Conservation (phyloP, 441 rosid species). For the Sinapis alba region DNA sequence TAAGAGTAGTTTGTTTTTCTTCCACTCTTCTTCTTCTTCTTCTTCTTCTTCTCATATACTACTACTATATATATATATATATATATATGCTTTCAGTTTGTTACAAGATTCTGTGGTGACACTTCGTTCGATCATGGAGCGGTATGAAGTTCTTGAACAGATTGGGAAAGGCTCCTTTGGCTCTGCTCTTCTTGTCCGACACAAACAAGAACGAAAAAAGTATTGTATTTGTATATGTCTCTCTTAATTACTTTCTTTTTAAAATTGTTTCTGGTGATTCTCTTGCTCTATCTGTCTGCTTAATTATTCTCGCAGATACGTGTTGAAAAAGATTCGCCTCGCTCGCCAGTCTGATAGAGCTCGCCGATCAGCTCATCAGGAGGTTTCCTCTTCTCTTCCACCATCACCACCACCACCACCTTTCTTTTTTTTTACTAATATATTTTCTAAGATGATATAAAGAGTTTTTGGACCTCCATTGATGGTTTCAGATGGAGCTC, state of each 20-base stretch:
- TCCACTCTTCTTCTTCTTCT: too few species aligned
- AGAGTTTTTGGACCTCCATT: constrained; percentile 15
- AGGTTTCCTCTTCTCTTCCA: constrained; percentile 49
- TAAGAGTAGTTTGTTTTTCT: not conserved
- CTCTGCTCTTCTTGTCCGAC: constrained; percentile 96
- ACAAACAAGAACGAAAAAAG: constrained; percentile 94
- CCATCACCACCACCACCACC: not conserved
- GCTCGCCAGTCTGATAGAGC: constrained; percentile 93
- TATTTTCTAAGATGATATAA: constrained; percentile 18
- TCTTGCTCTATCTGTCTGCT: not conserved
- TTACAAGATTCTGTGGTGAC: constrained; percentile 9
- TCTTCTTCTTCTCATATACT: not conserved
- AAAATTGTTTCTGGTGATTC: not conserved
- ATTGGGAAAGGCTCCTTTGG: constrained; percentile 97
- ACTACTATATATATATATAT: too few species aligned
- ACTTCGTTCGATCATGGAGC: constrained; percentile 56
- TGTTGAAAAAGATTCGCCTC: constrained; percentile 85
- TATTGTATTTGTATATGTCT: constrained; percentile 38
- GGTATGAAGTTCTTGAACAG: constrained; percentile 91
- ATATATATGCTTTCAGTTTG: not conserved
- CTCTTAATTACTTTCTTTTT: not conserved
- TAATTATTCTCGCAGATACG: constrained; percentile 56
- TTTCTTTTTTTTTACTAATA: not conserved
- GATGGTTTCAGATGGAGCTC: constrained; percentile 73
- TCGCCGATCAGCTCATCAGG: constrained; percentile 90